phyloP scores from a whole-genome alignment of 2,329 filamentous ascomycete species.

The Paraconiothyrium sp. region DNA sequence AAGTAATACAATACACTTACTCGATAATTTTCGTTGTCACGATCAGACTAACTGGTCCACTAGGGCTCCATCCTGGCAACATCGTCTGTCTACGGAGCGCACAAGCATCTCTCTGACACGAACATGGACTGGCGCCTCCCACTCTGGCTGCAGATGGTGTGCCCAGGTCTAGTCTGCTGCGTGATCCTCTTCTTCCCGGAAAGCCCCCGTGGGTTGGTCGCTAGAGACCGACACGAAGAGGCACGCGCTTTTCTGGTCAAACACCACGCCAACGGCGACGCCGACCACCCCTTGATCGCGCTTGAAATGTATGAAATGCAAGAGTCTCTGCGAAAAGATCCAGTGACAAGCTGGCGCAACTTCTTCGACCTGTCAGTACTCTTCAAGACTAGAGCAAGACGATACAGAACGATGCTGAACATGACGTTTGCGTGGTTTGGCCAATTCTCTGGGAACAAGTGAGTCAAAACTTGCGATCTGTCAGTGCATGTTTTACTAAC shows the following conservation, averaged over 20 bases:
- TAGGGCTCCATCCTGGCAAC: slow-evolving; percentile 37
- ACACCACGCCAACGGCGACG: slow-evolving; percentile 61
- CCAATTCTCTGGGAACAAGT: slow-evolving; percentile 49
- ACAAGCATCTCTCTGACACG: slow-evolving; percentile 29
- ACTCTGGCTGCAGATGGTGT: slow-evolving; percentile 36
- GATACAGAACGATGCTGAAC: slow-evolving; percentile 35
- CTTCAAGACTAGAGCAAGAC: slow-evolving; percentile 30
- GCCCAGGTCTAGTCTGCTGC: slow-evolving; percentile 28
- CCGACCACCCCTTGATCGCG: slow-evolving; percentile 34
- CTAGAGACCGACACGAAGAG: slow-evolving; percentile 36
- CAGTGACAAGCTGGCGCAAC: slow-evolving; percentile 30
- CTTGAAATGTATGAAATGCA: slow-evolving; percentile 47
- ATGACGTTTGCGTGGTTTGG: slow-evolving; percentile 50
- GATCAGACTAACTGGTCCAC: slow-evolving; percentile 29
- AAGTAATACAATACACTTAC: not conserved
- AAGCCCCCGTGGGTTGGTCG: slow-evolving; percentile 33
- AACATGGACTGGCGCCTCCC: slow-evolving; percentile 35
- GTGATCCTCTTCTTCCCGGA: slow-evolving; percentile 34
- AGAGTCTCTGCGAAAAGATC: slow-evolving; percentile 29
- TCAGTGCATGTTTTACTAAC: not conserved
- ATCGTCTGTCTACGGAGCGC: slow-evolving; percentile 33
- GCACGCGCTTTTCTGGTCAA: slow-evolving; percentile 55
- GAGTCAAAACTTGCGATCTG: not conserved
- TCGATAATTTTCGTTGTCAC: not conserved
- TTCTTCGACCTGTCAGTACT: slow-evolving; percentile 32